phyloP scores from a whole-genome alignment of 805 yeast species.

The Spathaspora boniae region DNA sequence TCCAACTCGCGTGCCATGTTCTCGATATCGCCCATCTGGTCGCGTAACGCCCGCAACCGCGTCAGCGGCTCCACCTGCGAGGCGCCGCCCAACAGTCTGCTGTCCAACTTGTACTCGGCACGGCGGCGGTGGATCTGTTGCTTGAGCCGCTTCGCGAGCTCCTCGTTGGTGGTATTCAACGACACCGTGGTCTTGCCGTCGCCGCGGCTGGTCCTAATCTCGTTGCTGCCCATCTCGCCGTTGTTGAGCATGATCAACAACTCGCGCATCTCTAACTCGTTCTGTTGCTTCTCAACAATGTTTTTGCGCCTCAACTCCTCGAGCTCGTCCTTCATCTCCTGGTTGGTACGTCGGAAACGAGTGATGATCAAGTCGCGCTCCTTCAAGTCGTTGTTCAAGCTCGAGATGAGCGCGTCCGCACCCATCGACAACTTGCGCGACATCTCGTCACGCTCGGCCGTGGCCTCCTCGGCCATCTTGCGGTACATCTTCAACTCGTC shows the following conservation, averaged over 20 bases:
- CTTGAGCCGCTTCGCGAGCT: constrained; percentile 40
- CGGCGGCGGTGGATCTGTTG: constrained; percentile 45
- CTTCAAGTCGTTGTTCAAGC: constrained; percentile 55
- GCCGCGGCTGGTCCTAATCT: constrained; percentile 25
- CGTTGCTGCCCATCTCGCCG: constrained; percentile 25
- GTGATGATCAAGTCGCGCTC: constrained; percentile 60
- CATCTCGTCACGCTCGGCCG: constrained; percentile 59
- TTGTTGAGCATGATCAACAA: constrained; percentile 61
- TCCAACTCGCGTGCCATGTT: constrained; percentile 83
- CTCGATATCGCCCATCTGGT: constrained; percentile 81
- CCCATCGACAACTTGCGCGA: constrained; percentile 68
- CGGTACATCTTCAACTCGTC: constrained; percentile 52
- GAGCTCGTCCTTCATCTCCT: constrained; percentile 56
- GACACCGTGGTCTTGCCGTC: constrained; percentile 31
- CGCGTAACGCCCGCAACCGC: constrained; percentile 68
- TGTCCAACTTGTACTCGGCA: constrained; percentile 45
- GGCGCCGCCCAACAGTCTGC: constrained; percentile 39
- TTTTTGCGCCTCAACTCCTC: constrained; percentile 60
- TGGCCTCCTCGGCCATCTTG: constrained; percentile 50
- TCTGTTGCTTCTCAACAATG: constrained; percentile 66
- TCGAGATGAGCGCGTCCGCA: constrained; percentile 66
- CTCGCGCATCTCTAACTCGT: constrained; percentile 74
- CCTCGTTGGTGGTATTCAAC: constrained; percentile 30
- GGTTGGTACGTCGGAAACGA: constrained; percentile 59
- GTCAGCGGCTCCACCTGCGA: constrained; percentile 70